Conservation (phyloP, 805 yeast genomes). For the Candida quercuum region DNA sequence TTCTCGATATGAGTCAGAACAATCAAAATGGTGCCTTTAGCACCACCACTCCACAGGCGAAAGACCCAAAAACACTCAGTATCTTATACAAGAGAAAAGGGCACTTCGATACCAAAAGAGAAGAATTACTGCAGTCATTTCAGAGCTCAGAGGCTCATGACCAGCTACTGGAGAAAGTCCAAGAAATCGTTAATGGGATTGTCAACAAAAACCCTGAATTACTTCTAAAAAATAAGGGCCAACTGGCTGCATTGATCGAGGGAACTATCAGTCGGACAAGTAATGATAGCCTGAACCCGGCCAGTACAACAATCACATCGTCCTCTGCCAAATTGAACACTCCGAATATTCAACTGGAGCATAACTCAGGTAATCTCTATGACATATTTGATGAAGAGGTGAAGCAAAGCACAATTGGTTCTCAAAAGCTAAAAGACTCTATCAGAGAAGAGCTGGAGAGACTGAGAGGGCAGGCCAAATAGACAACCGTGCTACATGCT, state of each 20-base stretch:
- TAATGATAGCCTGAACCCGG: no score
- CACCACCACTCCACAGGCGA: conserved; percentile 2
- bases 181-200: conserved; percentile 10
- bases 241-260: conserved; percentile 18
- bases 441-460: conserved; percentile 5
- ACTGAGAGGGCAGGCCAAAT: conserved; percentile 5
- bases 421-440: conserved; percentile 9
- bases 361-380: conserved; percentile 6
- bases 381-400: conserved; percentile 18
- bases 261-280: conserved; percentile 14
- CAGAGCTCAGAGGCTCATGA: conserved; percentile 12
- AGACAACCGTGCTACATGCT: no score
- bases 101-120: conserved; percentile 16
- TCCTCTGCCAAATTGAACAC: conserved; percentile 1
- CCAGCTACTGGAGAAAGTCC: conserved; percentile 10
- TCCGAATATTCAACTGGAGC: conserved; percentile 2
- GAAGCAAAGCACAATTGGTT: conserved; percentile 10
- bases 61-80: conserved; percentile 9
- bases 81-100: conserved; percentile 18
- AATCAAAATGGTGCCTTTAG: neutral
- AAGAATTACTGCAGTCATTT: conserved; percentile 11
- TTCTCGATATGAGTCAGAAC: neutral
- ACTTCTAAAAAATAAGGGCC: conserved; percentile 18
- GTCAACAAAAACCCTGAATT: conserved; percentile 18
- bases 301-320: neutral